phyloP scores from a whole-genome alignment of 1,139 yeast species.

The Lodderomyces parapsilosis region DNA sequence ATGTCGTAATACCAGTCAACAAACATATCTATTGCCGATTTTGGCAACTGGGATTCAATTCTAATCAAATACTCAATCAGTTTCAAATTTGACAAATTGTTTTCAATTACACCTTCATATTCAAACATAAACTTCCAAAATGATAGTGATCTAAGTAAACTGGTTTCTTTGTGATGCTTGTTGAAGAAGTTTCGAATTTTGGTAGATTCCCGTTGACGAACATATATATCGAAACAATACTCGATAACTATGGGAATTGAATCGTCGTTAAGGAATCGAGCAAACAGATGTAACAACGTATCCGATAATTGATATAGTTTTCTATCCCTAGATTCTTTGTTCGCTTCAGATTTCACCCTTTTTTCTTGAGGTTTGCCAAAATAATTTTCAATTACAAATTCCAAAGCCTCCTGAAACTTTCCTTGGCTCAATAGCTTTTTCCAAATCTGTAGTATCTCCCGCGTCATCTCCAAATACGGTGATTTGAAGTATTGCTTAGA shows the following conservation, averaged over 20 bases:
- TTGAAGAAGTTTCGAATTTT: constrained; percentile 30
- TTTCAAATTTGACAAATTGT: constrained; percentile 43
- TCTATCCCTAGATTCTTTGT: not conserved
- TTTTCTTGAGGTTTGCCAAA: constrained; percentile 17
- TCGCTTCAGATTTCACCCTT: constrained; percentile 5
- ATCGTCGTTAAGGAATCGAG: constrained; percentile 26
- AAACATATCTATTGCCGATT: constrained; percentile 41
- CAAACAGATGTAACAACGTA: constrained; percentile 13
- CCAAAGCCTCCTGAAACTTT: constrained; percentile 13
- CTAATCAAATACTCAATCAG: constrained; percentile 45
- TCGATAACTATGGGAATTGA: constrained; percentile 27
- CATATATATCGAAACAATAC: constrained; percentile 17
- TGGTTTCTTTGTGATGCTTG: constrained; percentile 33
- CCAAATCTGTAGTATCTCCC: constrained; percentile 23
- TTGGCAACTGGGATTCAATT: constrained; percentile 46
- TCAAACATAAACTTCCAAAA: constrained; percentile 61
- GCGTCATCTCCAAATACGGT: constrained; percentile 18
- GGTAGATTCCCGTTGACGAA: constrained; percentile 6
- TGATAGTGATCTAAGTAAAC: constrained; percentile 37
- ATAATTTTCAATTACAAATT: constrained; percentile 19
- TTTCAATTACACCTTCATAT: constrained; percentile 41
- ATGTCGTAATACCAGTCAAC: constrained; percentile 22
- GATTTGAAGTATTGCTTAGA: constrained; percentile 10
- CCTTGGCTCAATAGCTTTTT: constrained; percentile 7
- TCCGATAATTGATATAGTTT: constrained; percentile 7